Evolutionary conservation across 2,329 filamentous ascomycete genomes (phyloP).

Genomic region (Rhytidhysteron rufulum): DNA sequence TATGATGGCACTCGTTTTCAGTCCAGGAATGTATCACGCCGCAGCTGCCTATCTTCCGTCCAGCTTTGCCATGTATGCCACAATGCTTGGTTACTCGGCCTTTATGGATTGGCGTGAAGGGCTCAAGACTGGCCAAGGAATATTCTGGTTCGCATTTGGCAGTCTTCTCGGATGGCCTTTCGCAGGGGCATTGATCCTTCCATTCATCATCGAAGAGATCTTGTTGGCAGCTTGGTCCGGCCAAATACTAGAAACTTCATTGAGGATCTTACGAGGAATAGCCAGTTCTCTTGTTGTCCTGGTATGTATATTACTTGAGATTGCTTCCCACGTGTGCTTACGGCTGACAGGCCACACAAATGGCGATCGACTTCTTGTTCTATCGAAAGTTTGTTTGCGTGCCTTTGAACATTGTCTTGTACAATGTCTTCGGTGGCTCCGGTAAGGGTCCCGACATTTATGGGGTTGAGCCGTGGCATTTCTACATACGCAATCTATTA

Average conservation of each 20-base stretch:
- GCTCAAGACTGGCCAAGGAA: slow-evolving; percentile 73
- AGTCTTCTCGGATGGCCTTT: slow-evolving; percentile 94
- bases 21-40: slow-evolving; percentile 90
- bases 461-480: slow-evolving; percentile 94
- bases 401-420: slow-evolving; percentile 88
- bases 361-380: slow-evolving; percentile 74
- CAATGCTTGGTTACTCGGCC: slow-evolving; percentile 77
- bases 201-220: slow-evolving; percentile 76
- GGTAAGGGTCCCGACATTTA: slow-evolving; percentile 85
- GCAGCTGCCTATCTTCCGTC: slow-evolving; percentile 84
- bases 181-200: slow-evolving; percentile 73
- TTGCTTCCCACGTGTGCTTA: too few species aligned
- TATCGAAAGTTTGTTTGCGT: slow-evolving; percentile 76
- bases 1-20: slow-evolving; percentile 69
- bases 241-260: slow-evolving; percentile 57
- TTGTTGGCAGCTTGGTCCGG: slow-evolving; percentile 52
- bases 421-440: slow-evolving; percentile 84
- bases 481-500: slow-evolving; percentile 85
- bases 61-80: slow-evolving; percentile 94
- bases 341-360: slow-evolving; percentile 61
- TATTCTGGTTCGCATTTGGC: slow-evolving; percentile 86
- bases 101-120: slow-evolving; percentile 89
- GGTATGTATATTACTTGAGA: slow-evolving; percentile 51
- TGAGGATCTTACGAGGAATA: slow-evolving; percentile 64
- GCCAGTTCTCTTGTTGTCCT: slow-evolving; percentile 65